A percentile compares a stretch with the other conserved stretches of the same genome.
phyloP scores from a whole-genome alignment of 1,139 yeast genomes.

The Arxiozyma slooffiae region DNA sequence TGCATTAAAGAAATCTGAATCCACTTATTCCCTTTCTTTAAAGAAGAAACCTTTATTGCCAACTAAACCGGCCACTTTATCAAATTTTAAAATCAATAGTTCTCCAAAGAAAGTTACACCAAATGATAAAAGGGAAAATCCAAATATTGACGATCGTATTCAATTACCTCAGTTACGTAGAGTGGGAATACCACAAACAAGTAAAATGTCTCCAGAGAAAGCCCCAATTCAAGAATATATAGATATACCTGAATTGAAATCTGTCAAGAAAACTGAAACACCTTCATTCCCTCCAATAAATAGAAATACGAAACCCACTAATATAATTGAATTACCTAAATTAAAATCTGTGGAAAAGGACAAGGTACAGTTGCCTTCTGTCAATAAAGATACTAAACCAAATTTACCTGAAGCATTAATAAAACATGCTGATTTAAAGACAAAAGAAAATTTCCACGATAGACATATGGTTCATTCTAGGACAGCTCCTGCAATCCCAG shows the following conservation, averaged over 20 bases:
- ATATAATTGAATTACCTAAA: background rate
- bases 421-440: slow-evolving; percentile 5
- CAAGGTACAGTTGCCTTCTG: background rate
- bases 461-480: slow-evolving; percentile 12
- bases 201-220: background rate
- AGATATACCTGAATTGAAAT: slow-evolving; percentile 11
- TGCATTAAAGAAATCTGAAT: slow-evolving; percentile 13
- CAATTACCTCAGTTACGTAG: slow-evolving; percentile 11
- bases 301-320: background rate
- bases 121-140: background rate
- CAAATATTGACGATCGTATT: slow-evolving; percentile 5
- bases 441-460: slow-evolving; percentile 5
- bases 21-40: background rate
- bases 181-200: slow-evolving; percentile 2
- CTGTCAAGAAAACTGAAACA: slow-evolving; percentile 4
- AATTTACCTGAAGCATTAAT: slow-evolving; percentile 15
- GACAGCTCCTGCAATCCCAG: slow-evolving; percentile 21
- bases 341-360: background rate
- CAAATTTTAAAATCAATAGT: background rate
- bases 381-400: slow-evolving; percentile 5
- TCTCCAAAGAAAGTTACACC: background rate
- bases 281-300: background rate
- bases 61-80: slow-evolving; percentile 12
- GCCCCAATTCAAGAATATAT: slow-evolving; percentile 1
- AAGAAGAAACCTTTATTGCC: slow-evolving; percentile 14